Percentiles rank a stretch among this genome's conserved stretches.
These are phyloP conservation scores for Apophysomyces trapeziformis DNA, from an alignment of 371 early-diverging fungal genomes.

Conservation along the genomic window DNA sequence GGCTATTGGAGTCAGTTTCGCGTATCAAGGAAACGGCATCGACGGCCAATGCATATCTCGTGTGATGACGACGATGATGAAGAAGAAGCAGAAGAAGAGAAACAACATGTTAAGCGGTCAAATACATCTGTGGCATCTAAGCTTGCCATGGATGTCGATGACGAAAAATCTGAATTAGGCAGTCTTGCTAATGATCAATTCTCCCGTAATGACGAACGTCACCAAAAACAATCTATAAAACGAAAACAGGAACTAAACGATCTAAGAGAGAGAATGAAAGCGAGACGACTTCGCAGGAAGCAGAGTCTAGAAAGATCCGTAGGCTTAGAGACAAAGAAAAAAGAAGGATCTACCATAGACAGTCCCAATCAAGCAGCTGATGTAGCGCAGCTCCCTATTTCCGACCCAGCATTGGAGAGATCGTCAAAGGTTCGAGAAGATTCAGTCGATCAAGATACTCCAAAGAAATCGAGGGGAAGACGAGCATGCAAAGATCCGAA, in stretches of 20 bases:
- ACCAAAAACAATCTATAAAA: neutral
- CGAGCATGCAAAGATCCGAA: conserved; percentile 44
- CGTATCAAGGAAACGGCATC: neutral
- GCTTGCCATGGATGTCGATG: neutral
- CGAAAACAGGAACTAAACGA: neutral
- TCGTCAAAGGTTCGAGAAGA: neutral
- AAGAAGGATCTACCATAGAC: conserved; percentile 18
- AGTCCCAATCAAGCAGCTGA: neutral
- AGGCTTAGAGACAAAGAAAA: neutral
- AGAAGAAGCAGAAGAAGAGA: conserved; percentile 15
- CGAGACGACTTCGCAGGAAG: neutral
- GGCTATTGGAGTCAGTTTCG: neutral
- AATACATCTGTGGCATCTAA: neutral
- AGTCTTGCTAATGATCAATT: neutral
- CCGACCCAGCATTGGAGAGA: neutral
- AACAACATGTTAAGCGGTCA: too few relatives aligned
- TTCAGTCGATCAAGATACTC: neutral
- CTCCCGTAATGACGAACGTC: neutral
- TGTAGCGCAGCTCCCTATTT: neutral
- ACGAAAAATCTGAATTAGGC: neutral
- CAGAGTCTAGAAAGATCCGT: neutral
- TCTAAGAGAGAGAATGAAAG: neutral
- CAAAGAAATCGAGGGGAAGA: conserved; percentile 21
- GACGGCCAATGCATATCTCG: neutral
- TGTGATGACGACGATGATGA: conserved; percentile 33